These are phyloP conservation scores for Orbilia oligospora DNA, from an alignment of 2,329 filamentous ascomycete genomes.

Conservation along the genomic window DNA sequence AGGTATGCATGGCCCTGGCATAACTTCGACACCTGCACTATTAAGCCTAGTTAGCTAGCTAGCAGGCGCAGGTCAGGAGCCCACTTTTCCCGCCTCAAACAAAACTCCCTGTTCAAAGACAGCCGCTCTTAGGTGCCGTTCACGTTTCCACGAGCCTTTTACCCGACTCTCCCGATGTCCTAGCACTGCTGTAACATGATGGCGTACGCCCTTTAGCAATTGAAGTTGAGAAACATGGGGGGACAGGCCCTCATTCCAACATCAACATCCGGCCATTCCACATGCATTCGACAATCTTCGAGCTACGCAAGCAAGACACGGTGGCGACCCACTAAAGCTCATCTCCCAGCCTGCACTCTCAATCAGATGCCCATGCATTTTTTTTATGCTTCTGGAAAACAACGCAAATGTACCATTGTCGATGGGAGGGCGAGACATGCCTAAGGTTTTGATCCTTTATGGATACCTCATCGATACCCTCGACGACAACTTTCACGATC, in stretches of 20 bases:
- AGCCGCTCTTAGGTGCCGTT: constrained; percentile 19
- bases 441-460: constrained; percentile 6
- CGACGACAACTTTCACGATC: constrained; percentile 12
- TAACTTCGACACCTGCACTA: constrained; percentile 15
- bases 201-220: constrained; percentile 32
- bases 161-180: constrained; percentile 32
- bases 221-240: constrained; percentile 24
- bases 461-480: constrained; percentile 20
- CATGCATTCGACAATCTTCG: constrained; percentile 22
- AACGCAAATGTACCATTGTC: constrained; percentile 48
- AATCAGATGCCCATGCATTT: constrained; percentile 31
- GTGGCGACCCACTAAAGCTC: constrained; percentile 48
- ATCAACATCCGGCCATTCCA: constrained; percentile 45
- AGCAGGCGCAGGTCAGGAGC: background rate
- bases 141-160: constrained; percentile 39
- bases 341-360: constrained; percentile 27
- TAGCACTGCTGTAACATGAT: constrained; percentile 30
- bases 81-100: constrained; percentile 30
- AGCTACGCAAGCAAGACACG: constrained; percentile 40
- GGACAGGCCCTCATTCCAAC: constrained; percentile 23
- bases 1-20: constrained; percentile 7
- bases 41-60: constrained; percentile 1
- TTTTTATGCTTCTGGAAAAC: constrained; percentile 37
- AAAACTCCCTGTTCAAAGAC: constrained; percentile 4
- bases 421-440: constrained; percentile 41